A percentile compares a stretch with the other conserved stretches of the same genome.
phyloP scores from a whole-genome alignment of 106 monocot species.

The Acorus calamus region DNA sequence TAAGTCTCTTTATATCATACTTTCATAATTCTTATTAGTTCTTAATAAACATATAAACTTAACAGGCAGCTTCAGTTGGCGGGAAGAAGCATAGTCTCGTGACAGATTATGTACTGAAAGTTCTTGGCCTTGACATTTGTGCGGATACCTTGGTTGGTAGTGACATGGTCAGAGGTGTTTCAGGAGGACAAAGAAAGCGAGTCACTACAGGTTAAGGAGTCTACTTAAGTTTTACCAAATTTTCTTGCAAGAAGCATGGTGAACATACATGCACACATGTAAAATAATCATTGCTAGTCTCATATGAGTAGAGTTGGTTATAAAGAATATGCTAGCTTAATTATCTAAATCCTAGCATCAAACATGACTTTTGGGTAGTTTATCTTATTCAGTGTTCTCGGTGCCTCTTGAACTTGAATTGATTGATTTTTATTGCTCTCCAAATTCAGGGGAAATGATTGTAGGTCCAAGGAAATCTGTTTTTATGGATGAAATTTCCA shows the following conservation, averaged over 20 bases:
- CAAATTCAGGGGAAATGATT: conserved; percentile 55
- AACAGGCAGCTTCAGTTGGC: conserved; percentile 36
- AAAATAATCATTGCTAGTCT: no score
- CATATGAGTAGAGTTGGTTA: no score
- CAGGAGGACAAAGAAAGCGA: conserved; percentile 62
- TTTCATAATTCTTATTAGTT: no score
- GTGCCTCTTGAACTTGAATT: background rate
- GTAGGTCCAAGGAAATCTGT: conserved; percentile 53
- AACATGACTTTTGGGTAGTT: no score
- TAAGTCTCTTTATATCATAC: background rate
- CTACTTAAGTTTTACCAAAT: no score
- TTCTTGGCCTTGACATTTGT: conserved; percentile 56
- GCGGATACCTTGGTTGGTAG: conserved; percentile 56
- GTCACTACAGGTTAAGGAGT: conserved; percentile 40
- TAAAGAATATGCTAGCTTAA: no score
- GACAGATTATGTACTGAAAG: conserved; percentile 41
- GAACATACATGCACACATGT: no score
- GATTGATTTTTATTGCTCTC: background rate
- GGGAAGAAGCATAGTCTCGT: conserved; percentile 34
- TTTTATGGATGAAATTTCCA: conserved; percentile 78
- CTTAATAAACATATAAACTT: no score
- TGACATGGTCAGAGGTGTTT: conserved; percentile 65
- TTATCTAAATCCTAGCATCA: no score
- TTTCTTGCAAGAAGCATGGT: no score
- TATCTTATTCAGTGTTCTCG: no score